phyloP scores from a whole-genome alignment of 768 basidiomycete genomes.

The Mycena kentingensis region DNA sequence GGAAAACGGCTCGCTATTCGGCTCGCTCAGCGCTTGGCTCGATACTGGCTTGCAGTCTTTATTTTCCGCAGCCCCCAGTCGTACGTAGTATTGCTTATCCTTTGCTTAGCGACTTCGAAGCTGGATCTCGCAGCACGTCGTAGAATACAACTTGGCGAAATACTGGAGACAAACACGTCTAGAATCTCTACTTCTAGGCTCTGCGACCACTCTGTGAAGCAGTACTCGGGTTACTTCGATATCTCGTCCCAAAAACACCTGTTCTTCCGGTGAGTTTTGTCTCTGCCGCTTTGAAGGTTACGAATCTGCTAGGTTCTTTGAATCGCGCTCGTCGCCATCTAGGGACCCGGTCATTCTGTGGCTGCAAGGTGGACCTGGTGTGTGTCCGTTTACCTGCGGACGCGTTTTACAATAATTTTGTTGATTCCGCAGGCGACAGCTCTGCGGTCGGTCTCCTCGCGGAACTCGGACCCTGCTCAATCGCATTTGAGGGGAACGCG shows the following conservation, averaged over 20 bases:
- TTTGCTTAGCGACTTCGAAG: too few relatives aligned
- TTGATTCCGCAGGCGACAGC: slow-evolving; percentile 17
- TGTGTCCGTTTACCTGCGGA: neutral
- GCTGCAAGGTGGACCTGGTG: slow-evolving; percentile 57
- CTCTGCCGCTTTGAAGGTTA: neutral
- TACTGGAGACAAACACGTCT: slow-evolving; percentile 5
- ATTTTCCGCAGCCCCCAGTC: too few relatives aligned
- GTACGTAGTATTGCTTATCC: too few relatives aligned
- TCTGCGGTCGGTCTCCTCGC: slow-evolving; percentile 61
- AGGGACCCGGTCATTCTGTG: slow-evolving; percentile 68
- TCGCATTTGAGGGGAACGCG: slow-evolving; percentile 48
- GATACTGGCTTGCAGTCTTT: too few relatives aligned
- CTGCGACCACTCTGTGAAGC: slow-evolving; percentile 13
- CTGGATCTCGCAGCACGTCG: too few relatives aligned
- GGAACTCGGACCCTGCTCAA: slow-evolving; percentile 69
- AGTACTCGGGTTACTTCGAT: slow-evolving; percentile 61
- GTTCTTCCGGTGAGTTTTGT: slow-evolving; percentile 54
- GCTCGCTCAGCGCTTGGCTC: too few relatives aligned
- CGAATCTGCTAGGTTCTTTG: slow-evolving; percentile 56
- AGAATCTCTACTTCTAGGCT: slow-evolving; percentile 11
- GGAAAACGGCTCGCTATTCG: too few relatives aligned
- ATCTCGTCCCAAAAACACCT: slow-evolving; percentile 55
- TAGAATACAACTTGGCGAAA: neutral
- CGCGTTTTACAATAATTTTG: too few relatives aligned
- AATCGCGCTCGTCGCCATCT: slow-evolving; percentile 56